Evolutionary conservation across 2,329 filamentous ascomycete genomes (phyloP), one percentile per base, ranked within the genome.

Genomic region (Penicillium sp.): DNA sequence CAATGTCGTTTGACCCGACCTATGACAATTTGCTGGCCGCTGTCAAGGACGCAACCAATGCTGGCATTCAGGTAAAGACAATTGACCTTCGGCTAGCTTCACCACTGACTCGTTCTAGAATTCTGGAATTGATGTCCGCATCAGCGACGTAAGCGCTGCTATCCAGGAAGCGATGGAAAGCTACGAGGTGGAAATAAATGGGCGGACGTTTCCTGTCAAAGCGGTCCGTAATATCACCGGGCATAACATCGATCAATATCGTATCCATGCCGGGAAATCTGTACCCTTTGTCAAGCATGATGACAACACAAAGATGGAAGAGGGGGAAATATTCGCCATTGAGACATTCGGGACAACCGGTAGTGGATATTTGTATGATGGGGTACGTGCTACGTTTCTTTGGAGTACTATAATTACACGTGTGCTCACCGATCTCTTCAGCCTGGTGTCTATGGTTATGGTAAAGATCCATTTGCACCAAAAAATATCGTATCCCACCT

Each of bases 11-110:
- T 64, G 84, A 90, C 62, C 81, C 80, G 16, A 80, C 79, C 55
- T 91, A 89, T 68, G 86, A 91, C 68, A 85, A 85, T 63, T 76
- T 92, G 25, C 79, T 92, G 27, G 77, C 79, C 37, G 84, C 87
- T 3, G 87, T 90, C 6, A 66, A 62, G 41, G 64, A 66, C 50
- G 86, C 88, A 14, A 90, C 87, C 49, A 88, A 90, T 70, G 74
- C 75, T 41, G 77, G 73, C 6, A 57, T 80, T 51, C 70, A 63
- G 65, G 73, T 73, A 55, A 49, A 2, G 22, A 45, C 2, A 1
- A 13, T 22, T 10, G 7, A 8, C 11, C 3, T 36, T 28, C 35
- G 12, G 22, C 31, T 14, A 12, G 18, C 25, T 16, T 10, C 28
- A 29, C 11, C n/a, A 35, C 49, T 54, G 34, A 62, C 49, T 38